Conservation (phyloP, 2,329 filamentous ascomycete genomes). For the Blumeria graminis region DNA sequence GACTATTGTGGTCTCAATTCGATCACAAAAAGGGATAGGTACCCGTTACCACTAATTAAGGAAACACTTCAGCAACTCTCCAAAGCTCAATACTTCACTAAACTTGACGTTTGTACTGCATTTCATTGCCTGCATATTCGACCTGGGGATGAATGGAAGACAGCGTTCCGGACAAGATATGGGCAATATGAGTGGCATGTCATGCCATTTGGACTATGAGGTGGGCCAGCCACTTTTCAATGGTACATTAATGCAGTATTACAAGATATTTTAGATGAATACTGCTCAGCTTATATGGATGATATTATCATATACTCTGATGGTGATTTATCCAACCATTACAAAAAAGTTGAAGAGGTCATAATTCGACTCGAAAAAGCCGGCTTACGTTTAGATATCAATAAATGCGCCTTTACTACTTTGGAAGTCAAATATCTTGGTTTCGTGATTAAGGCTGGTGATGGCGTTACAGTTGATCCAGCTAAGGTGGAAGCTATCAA, state of each 20-base stretch:
- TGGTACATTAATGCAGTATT: not conserved
- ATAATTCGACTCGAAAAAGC: too few species aligned
- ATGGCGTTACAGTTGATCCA: not conserved
- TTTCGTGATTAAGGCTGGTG: not conserved
- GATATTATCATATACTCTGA: not conserved
- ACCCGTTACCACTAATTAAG: not conserved
- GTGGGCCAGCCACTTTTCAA: not conserved
- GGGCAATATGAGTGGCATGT: not conserved
- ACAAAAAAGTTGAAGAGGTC: not conserved
- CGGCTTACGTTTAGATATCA: too few species aligned
- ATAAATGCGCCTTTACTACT: too few species aligned
- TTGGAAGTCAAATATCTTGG: not conserved
- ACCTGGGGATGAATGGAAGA: not conserved
- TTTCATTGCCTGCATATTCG: not conserved
- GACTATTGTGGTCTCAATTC: too few species aligned
- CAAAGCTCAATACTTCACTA: not conserved
- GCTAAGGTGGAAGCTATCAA: not conserved
- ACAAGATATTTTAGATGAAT: not conserved
- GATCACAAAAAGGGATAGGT: too few species aligned
- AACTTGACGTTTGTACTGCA: not conserved
- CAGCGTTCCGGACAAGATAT: not conserved
- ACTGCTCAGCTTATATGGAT: slow-evolving; percentile 1
- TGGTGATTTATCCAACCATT: not conserved
- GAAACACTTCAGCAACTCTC: not conserved
- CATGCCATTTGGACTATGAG: not conserved